Percentiles rank a stretch among this genome's conserved stretches.
These are phyloP conservation scores for Barbarea vulgaris DNA, from an alignment of 345 rosid genomes.

Conservation along the genomic window DNA sequence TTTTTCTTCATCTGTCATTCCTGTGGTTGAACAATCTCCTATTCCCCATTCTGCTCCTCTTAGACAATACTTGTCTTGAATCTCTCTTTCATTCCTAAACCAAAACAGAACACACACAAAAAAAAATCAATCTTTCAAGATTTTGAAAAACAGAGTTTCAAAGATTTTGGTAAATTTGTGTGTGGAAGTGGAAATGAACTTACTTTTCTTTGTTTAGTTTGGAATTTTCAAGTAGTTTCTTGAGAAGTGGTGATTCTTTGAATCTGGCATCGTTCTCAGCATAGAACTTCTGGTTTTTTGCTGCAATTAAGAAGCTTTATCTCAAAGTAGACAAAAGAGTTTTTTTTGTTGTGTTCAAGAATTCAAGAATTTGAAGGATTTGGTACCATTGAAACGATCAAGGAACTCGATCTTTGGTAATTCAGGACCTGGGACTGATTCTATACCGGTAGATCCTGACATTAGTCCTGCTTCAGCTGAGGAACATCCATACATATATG, in stretches of 20 bases:
- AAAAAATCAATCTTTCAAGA: neutral
- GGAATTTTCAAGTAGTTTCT: constrained; percentile 79
- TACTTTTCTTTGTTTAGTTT: constrained; percentile 82
- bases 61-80: constrained; percentile 80
- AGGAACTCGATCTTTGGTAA: constrained; percentile 84
- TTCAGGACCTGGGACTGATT: constrained; percentile 89
- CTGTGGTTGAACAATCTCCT: constrained; percentile 89
- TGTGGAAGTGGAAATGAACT: neutral
- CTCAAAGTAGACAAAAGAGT: neutral
- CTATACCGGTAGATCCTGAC: constrained; percentile 83
- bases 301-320: constrained; percentile 45
- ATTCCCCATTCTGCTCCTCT: constrained; percentile 98
- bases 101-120: neutral
- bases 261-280: constrained; percentile 80
- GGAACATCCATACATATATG: constrained; percentile 8
- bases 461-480: constrained; percentile 82
- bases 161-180: neutral
- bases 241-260: constrained; percentile 79
- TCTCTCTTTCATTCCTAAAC: constrained; percentile 60
- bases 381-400: constrained; percentile 67
- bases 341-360: neutral
- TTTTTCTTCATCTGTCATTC: constrained; percentile 73
- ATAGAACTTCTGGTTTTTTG: constrained; percentile 89
- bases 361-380: constrained; percentile 5
- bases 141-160: neutral